Conservation (phyloP, 1,139 yeast species). For the Candida mesenterica region DNA sequence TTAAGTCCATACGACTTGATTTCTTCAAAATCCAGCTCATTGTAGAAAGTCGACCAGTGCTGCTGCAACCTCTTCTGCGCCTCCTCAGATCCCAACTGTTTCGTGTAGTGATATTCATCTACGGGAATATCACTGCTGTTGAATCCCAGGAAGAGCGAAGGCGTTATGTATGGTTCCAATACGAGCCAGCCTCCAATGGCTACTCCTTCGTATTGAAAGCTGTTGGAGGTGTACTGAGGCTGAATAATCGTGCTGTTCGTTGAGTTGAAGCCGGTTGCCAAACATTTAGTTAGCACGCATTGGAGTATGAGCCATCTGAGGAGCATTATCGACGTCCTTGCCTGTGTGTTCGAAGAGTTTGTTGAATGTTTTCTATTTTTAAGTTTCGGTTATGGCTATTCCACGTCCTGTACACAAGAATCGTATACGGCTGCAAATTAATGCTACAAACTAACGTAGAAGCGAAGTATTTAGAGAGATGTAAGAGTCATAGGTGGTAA, state of each 20-base stretch:
- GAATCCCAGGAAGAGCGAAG: slow-evolving; percentile 50
- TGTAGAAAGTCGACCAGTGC: slow-evolving; percentile 57
- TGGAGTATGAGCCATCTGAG: not conserved
- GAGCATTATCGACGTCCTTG: no score
- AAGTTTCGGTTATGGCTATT: no score
- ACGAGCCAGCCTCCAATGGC: slow-evolving; percentile 68
- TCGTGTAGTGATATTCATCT: slow-evolving; percentile 57
- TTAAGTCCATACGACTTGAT: slow-evolving; percentile 54
- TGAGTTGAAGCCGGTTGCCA: no score
- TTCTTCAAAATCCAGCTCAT: slow-evolving; percentile 50
- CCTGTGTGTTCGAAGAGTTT: no score
- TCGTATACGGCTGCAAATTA: no score
- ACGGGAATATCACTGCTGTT: slow-evolving; percentile 43
- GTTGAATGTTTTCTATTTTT: no score
- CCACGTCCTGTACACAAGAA: no score
- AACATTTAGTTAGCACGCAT: no score
- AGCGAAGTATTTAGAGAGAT: no score
- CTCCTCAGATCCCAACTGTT: slow-evolving; percentile 44
- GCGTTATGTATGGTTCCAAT: slow-evolving; percentile 64
- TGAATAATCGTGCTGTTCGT: slow-evolving; percentile 10
- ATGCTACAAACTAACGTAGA: no score
- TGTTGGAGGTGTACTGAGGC: slow-evolving; percentile 16
- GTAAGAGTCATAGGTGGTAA: no score
- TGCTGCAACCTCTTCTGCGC: slow-evolving; percentile 40
- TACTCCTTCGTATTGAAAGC: slow-evolving; percentile 45